These are phyloP conservation scores for Mariannaea sp. DNA, from an alignment of 2,329 filamentous ascomycete genomes.

Conservation along the genomic window DNA sequence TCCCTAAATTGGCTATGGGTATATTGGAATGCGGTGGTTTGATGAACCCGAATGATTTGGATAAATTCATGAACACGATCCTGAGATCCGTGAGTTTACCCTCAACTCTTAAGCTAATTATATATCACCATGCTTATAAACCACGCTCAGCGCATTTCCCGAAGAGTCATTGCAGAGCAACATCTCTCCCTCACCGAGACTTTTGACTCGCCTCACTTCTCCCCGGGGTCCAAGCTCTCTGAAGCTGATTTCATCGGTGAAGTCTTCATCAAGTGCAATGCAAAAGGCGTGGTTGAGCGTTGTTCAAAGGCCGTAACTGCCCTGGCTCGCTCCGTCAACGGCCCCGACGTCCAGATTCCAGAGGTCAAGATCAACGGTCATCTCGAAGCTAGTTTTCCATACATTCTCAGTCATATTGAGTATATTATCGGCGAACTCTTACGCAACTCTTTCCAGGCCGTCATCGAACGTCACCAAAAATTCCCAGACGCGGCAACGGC, in stretches of 20 bases:
- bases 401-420: conserved; percentile 93
- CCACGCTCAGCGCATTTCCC: conserved; percentile 77
- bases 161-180: conserved; percentile 95
- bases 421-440: conserved; percentile 96
- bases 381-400: conserved; percentile 88
- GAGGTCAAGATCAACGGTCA: conserved; percentile 85
- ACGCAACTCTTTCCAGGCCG: conserved; percentile 91
- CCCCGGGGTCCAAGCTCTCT: conserved; percentile 74
- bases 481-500: conserved; percentile 33
- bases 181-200: conserved; percentile 94
- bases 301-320: conserved; percentile 78
- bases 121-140: conserved; percentile 17
- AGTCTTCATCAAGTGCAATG: conserved; percentile 91
- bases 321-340: conserved; percentile 76
- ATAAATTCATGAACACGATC: conserved; percentile 94
- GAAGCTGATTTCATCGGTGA: conserved; percentile 90
- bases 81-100: conserved; percentile 77
- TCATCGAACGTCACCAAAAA: conserved; percentile 73
- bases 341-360: conserved; percentile 71
- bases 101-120: not conserved
- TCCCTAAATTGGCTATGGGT: conserved; percentile 92
- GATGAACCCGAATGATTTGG: conserved; percentile 79
- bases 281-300: conserved; percentile 83
- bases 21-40: conserved; percentile 87
- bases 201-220: conserved; percentile 89